A percentile compares a stretch with the other conserved stretches of the same genome.
These are phyloP conservation scores for Daldinia bambusicola DNA, from an alignment of 495 filamentous ascomycete genomes.

Conservation along the genomic window DNA sequence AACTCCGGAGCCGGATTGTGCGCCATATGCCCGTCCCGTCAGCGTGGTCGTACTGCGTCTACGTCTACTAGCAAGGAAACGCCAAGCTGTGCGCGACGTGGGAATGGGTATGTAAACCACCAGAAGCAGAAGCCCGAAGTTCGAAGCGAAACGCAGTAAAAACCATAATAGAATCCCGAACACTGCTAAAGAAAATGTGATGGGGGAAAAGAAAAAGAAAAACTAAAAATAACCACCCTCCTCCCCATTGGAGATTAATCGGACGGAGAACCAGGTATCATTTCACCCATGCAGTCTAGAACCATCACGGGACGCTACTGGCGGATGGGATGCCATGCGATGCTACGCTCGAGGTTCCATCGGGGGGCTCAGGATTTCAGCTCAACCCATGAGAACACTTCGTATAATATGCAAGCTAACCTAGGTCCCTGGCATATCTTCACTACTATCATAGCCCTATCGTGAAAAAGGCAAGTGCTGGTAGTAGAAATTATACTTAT, in stretches of 20 bases:
- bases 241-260: not conserved
- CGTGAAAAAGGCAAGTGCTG: not conserved
- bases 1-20: not conserved
- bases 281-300: not conserved
- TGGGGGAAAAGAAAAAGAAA: not conserved
- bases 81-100: not conserved
- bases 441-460: not conserved
- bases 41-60: constrained; percentile 2
- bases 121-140: not conserved
- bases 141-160: not conserved
- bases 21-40: not conserved
- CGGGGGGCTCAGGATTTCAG: constrained; percentile 2
- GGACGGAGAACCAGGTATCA: not conserved
- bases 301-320: not conserved
- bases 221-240: constrained; percentile 2
- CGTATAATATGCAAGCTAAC: not conserved
- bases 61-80: not conserved
- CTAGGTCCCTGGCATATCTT: too few relatives aligned
- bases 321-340: not conserved
- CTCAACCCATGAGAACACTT: not conserved
- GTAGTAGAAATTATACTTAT: not conserved
- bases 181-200: not conserved
- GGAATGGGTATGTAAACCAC: not conserved
- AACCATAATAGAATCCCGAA: not conserved
- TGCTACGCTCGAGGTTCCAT: constrained; percentile 5